Percentiles rank a stretch among this genome's conserved stretches.
Evolutionary conservation across 345 rosid genomes (phyloP).

Genomic region (Xanthoceras sorbifolium): DNA sequence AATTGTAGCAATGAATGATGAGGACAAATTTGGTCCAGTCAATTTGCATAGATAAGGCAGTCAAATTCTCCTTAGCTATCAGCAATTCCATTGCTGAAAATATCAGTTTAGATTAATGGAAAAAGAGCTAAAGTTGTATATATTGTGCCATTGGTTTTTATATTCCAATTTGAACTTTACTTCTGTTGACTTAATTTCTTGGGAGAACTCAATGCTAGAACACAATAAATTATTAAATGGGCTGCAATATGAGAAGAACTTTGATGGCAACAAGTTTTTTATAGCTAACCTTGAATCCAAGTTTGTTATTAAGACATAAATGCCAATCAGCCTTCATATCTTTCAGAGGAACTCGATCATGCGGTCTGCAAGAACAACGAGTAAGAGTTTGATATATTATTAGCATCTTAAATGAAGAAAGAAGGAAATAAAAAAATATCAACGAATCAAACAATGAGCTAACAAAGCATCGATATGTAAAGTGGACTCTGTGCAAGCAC

Average conservation of each 20-base stretch:
- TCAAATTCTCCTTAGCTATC: too few relatives aligned
- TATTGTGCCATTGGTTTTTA: too few relatives aligned
- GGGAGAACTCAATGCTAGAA: too few relatives aligned
- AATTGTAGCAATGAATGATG: too few relatives aligned
- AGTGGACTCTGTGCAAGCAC: not conserved
- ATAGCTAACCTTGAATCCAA: constrained; percentile 75
- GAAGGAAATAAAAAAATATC: not conserved
- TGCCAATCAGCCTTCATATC: constrained; percentile 57
- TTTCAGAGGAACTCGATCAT: constrained; percentile 68
- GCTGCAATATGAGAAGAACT: not conserved
- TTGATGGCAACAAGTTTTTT: not conserved
- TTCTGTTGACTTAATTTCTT: too few relatives aligned
- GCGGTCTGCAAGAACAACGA: constrained; percentile 62
- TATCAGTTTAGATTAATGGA: too few relatives aligned
- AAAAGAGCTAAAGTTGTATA: too few relatives aligned
- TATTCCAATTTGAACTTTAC: too few relatives aligned
- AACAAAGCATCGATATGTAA: not conserved
- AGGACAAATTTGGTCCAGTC: too few relatives aligned
- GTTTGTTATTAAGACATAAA: constrained; percentile 77
- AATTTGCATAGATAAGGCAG: too few relatives aligned
- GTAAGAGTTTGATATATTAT: not conserved
- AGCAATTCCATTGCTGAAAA: too few relatives aligned
- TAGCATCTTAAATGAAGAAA: not conserved
- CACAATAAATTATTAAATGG: too few relatives aligned
- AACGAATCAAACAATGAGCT: not conserved